Evolutionary conservation across 257 asterid genomes (phyloP).

Genomic region (Solanum paucissectum): DNA sequence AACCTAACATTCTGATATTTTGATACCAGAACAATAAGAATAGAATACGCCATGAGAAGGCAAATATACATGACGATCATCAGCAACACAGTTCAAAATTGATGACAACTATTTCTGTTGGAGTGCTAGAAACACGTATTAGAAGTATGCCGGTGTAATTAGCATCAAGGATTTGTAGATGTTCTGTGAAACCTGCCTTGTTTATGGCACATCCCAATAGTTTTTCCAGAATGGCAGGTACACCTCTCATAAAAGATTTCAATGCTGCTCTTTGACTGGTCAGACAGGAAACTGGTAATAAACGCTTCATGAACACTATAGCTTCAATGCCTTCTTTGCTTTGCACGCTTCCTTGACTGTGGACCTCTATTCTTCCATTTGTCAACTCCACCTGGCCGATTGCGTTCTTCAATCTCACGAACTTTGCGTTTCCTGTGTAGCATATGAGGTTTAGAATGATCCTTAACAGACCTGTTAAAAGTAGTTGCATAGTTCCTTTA

Average conservation of each 20-base stretch:
- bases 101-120: background rate
- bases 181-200: background rate
- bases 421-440: constrained; percentile 79
- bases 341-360: constrained; percentile 27
- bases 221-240: background rate
- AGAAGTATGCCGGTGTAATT: background rate
- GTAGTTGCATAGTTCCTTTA: background rate
- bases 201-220: background rate
- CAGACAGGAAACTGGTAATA: background rate
- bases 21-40: background rate
- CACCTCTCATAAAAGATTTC: background rate
- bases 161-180: background rate
- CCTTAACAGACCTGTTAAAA: background rate
- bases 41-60: background rate
- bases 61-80: background rate
- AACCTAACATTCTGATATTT: background rate
- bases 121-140: background rate
- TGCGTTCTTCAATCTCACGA: constrained; percentile 66
- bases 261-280: background rate
- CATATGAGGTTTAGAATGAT: background rate
- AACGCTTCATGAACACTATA: background rate
- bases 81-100: background rate
- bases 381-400: constrained; percentile 60
- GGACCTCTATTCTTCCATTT: constrained; percentile 63
- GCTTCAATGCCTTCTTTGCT: constrained; percentile 27